A percentile compares a stretch with the other conserved stretches of the same genome.
These are phyloP conservation scores for Exophiala phaeomuriformis DNA, from an alignment of 2,329 filamentous ascomycete genomes.

Conservation along the genomic window DNA sequence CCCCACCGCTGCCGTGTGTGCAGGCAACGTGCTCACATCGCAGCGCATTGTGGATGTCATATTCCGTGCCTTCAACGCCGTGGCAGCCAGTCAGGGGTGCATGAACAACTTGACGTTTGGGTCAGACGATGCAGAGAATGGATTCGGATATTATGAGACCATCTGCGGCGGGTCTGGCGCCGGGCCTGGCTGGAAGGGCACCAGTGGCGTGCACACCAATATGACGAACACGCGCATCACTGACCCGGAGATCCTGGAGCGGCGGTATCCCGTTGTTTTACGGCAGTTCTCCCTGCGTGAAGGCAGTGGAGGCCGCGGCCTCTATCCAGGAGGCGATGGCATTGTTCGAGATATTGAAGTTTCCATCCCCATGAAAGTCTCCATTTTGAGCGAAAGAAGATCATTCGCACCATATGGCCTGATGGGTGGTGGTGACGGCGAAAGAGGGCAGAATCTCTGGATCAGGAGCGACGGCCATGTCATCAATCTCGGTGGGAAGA, in stretches of 20 bases:
- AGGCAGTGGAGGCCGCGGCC: constrained; percentile 59
- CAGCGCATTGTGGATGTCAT: constrained; percentile 31
- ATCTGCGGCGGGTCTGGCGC: constrained; percentile 72
- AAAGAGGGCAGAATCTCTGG: constrained; percentile 22
- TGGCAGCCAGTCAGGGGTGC: constrained; percentile 28
- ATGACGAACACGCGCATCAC: constrained; percentile 88
- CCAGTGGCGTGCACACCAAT: constrained; percentile 69
- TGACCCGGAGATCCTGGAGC: constrained; percentile 69
- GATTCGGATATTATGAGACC: constrained; percentile 75
- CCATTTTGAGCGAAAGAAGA: constrained; percentile 24
- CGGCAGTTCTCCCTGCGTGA: constrained; percentile 59
- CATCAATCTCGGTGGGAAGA: constrained; percentile 25
- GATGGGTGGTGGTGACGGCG: constrained; percentile 21
- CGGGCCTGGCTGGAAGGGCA: constrained; percentile 64
- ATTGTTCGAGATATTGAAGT: constrained; percentile 75
- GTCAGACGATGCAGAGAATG: constrained; percentile 30
- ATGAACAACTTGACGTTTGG: constrained; percentile 31
- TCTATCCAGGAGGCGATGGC: constrained; percentile 66
- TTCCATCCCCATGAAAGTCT: constrained; percentile 65
- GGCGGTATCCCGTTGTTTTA: constrained; percentile 66
- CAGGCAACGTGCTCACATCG: constrained; percentile 28
- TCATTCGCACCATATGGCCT: constrained; percentile 25
- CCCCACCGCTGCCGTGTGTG: constrained; percentile 27
- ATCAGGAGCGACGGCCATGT: constrained; percentile 14
- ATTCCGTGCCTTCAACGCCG: constrained; percentile 31